These are phyloP conservation scores for Thelonectria olida DNA, from an alignment of 2,329 filamentous ascomycete genomes.

Conservation along the genomic window DNA sequence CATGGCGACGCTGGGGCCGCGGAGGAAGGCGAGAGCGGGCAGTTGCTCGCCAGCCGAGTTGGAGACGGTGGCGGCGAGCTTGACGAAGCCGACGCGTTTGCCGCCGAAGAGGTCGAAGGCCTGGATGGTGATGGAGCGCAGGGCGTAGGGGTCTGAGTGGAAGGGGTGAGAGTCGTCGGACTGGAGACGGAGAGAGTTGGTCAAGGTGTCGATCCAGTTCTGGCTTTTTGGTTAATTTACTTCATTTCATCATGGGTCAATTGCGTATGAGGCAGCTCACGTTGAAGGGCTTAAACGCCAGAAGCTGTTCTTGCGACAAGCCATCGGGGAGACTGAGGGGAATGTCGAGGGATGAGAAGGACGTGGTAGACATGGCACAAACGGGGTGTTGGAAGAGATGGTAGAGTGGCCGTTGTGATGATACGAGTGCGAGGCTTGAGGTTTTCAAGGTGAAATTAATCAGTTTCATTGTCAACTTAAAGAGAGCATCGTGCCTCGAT, in stretches of 20 bases:
- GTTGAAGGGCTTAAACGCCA: conserved; percentile 60
- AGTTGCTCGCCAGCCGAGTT: conserved; percentile 60
- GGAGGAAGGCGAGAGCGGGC: conserved; percentile 64
- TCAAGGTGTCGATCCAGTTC: conserved; percentile 61
- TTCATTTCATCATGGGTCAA: neutral
- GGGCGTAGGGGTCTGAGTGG: conserved; percentile 60
- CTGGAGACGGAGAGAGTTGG: conserved; percentile 58
- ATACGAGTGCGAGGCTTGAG: neutral
- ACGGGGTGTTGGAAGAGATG: neutral
- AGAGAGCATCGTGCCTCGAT: neutral
- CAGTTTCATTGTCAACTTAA: conserved; percentile 22
- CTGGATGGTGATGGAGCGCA: conserved; percentile 62
- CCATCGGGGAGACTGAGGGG: conserved; percentile 55
- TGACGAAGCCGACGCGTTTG: conserved; percentile 64
- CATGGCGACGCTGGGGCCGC: conserved; percentile 70
- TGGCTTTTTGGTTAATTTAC: too few relatives aligned
- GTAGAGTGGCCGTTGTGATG: neutral
- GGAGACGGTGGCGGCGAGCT: conserved; percentile 58
- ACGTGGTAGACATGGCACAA: conserved; percentile 34
- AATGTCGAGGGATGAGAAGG: conserved; percentile 43
- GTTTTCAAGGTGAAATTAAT: neutral
- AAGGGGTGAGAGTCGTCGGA: conserved; percentile 58
- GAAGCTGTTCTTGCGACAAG: conserved; percentile 55
- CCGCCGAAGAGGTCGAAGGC: conserved; percentile 62
- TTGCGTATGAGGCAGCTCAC: conserved; percentile 42